phyloP scores from a whole-genome alignment of 805 yeast genomes.

The Komagataella mondaviorum region DNA sequence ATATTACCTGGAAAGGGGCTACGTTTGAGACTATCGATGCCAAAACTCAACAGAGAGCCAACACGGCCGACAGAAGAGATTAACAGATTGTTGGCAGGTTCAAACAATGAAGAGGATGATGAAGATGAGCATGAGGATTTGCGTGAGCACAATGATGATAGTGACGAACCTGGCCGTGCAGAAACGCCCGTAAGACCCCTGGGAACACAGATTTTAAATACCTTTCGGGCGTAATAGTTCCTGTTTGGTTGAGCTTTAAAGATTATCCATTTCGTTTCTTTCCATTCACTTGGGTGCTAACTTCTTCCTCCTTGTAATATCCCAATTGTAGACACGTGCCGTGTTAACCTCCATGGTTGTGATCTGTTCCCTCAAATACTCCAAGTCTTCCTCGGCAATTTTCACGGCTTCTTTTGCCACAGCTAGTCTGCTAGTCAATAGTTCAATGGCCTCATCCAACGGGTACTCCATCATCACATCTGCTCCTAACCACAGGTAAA shows the following conservation, averaged over 20 bases:
- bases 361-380: slow-evolving; percentile 73
- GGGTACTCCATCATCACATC: slow-evolving; percentile 96
- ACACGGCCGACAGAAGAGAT: slow-evolving; percentile 1
- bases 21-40: slow-evolving; percentile 10
- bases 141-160: slow-evolving; percentile 13
- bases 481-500: slow-evolving; percentile 94
- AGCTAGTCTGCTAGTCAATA: slow-evolving; percentile 47
- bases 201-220: slow-evolving; percentile 46
- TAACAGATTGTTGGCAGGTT: slow-evolving; percentile 2
- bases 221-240: slow-evolving; percentile 29
- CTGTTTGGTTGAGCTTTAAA: not conserved
- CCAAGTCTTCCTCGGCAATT: slow-evolving; percentile 71
- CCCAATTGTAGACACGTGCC: slow-evolving; percentile 85
- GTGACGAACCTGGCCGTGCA: slow-evolving; percentile 21
- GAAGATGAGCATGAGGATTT: slow-evolving; percentile 16
- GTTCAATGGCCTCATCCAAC: slow-evolving; percentile 68
- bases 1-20: slow-evolving; percentile 27
- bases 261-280: slow-evolving; percentile 9
- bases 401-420: slow-evolving; percentile 47
- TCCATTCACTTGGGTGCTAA: slow-evolving; percentile 23
- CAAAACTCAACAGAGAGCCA: slow-evolving; percentile 6
- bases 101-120: slow-evolving; percentile 2
- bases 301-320: slow-evolving; percentile 57
- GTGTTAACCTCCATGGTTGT: slow-evolving; percentile 98
- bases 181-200: slow-evolving; percentile 52